A percentile compares a stretch with the other conserved stretches of the same genome.
Evolutionary conservation across 345 rosid species (phyloP).

Genomic region (Turnera subulata): DNA sequence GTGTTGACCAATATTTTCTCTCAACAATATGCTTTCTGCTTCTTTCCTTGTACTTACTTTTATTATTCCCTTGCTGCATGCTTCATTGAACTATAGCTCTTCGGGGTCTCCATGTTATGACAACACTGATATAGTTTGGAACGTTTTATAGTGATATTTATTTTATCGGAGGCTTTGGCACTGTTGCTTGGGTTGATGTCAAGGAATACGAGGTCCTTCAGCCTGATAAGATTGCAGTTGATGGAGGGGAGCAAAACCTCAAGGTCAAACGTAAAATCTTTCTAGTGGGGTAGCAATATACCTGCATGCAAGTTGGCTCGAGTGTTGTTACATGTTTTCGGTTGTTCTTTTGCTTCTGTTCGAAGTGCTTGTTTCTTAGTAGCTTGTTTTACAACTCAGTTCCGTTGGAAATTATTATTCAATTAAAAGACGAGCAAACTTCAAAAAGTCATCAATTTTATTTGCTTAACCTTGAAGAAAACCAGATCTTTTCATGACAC

Average conservation of each 20-base stretch:
- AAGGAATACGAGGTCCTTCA: constrained; percentile 71
- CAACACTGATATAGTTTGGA: neutral
- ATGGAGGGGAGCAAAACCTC: constrained; percentile 89
- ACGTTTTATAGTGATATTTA: constrained; percentile 68
- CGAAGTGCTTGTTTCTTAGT: no score
- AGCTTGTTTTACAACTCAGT: no score
- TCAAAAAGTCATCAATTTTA: no score
- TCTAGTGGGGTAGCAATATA: neutral
- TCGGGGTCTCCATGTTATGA: neutral
- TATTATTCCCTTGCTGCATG: neutral
- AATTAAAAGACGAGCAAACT: no score
- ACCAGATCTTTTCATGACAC: no score
- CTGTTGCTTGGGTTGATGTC: constrained; percentile 96
- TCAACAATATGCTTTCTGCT: neutral
- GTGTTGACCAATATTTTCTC: neutral
- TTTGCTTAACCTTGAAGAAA: no score
- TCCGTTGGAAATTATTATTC: no score
- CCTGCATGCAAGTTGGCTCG: neutral
- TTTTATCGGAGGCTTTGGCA: constrained; percentile 98
- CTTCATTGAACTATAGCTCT: neutral
- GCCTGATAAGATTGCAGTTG: constrained; percentile 93
- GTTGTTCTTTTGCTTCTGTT: neutral
- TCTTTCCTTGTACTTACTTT: neutral
- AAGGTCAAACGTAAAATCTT: constrained; percentile 42
- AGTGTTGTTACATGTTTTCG: no score